Evolutionary conservation across 495 filamentous ascomycete species (phyloP).

Genomic region (Hyphodiscus hymeniophilus): DNA sequence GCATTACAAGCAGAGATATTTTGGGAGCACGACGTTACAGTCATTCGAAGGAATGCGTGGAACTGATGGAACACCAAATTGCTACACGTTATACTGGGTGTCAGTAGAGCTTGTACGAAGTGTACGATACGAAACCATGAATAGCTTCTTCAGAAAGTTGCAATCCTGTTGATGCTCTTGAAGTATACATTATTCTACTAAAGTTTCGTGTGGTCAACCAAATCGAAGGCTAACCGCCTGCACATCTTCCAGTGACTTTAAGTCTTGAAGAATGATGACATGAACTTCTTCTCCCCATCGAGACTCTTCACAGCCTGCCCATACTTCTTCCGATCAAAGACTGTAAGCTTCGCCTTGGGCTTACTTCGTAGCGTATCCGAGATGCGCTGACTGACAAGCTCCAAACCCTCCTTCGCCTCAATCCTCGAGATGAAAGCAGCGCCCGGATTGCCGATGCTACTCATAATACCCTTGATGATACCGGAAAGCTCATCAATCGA

Average conservation of each 20-base stretch:
- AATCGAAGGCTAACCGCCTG: too few species aligned
- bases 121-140: conserved; percentile 21
- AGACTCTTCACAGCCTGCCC: conserved; percentile 14
- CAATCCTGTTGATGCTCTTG: neutral
- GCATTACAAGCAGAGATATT: neutral
- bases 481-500: conserved; percentile 58
- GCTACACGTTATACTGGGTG: conserved; percentile 8
- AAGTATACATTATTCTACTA: too few species aligned
- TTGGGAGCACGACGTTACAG: neutral
- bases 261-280: conserved; percentile 18
- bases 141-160: neutral
- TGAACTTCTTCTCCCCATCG: conserved; percentile 31
- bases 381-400: conserved; percentile 63
- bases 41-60: conserved; percentile 5
- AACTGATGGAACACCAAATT: conserved; percentile 4
- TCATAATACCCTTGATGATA: conserved; percentile 57
- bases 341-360: conserved; percentile 45
- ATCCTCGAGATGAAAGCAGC: conserved; percentile 63
- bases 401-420: conserved; percentile 63
- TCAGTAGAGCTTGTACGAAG: conserved; percentile 18
- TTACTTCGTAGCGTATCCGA: conserved; percentile 61
- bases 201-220: too few species aligned
- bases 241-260: too few species aligned
- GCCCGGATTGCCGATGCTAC: conserved; percentile 64
- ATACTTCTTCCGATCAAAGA: conserved; percentile 36